Conservation (phyloP, 108 stramenopile genomes). For the Bacterosira constricta region DNA sequence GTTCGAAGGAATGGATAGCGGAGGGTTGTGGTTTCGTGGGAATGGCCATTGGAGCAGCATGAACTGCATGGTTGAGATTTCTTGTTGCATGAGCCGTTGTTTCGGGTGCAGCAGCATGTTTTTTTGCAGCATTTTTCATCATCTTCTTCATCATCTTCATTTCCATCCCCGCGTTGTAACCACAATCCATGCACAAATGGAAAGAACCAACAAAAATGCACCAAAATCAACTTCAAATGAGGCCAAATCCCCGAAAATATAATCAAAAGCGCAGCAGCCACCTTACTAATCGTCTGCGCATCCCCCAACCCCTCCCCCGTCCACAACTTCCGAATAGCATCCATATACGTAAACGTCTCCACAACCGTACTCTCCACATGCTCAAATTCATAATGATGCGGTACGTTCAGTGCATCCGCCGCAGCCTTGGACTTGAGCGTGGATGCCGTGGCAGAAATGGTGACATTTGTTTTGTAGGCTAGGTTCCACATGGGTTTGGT, state of each 20-base stretch:
- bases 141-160: not conserved
- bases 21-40: constrained; percentile 11
- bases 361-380: constrained; percentile 54
- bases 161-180: not conserved
- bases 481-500: constrained; percentile 85
- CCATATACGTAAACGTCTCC: constrained; percentile 83
- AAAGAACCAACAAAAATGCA: constrained; percentile 70
- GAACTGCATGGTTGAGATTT: too few relatives aligned
- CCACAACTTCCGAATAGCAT: constrained; percentile 83
- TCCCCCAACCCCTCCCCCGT: constrained; percentile 68
- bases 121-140: not conserved
- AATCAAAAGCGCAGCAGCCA: constrained; percentile 69
- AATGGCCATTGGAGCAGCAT: constrained; percentile 30
- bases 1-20: constrained; percentile 63
- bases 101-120: constrained; percentile 1
- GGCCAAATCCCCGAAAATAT: constrained; percentile 85
- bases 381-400: constrained; percentile 41
- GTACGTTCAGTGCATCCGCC: constrained; percentile 56
- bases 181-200: constrained; percentile 19
- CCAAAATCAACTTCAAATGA: constrained; percentile 71
- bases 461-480: constrained; percentile 45
- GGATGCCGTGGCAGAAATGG: constrained; percentile 71
- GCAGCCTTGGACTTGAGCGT: constrained; percentile 44
- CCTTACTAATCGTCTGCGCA: constrained; percentile 45
- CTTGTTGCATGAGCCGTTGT: not conserved